These are phyloP conservation scores for Phytophthora citrophthora DNA, from an alignment of 352 stramenopile genomes.

Conservation along the genomic window DNA sequence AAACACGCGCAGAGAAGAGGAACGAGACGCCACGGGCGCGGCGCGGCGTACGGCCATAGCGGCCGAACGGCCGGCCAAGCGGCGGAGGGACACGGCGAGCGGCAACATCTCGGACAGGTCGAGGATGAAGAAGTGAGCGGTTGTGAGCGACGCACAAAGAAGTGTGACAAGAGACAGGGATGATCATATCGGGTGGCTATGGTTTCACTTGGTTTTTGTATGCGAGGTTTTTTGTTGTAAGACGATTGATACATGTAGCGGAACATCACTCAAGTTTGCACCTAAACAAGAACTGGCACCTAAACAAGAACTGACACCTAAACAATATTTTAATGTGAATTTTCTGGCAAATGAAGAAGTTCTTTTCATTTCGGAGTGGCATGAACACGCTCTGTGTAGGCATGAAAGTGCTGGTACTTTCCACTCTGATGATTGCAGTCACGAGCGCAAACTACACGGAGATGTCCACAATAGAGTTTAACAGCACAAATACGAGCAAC, in stretches of 20 bases:
- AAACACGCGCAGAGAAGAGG: slow-evolving; percentile 21
- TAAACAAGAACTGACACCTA: no score
- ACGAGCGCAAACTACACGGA: slow-evolving; percentile 7
- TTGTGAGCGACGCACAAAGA: neutral
- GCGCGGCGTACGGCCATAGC: slow-evolving; percentile 19
- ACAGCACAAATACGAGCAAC: slow-evolving; percentile 27
- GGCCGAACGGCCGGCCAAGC: slow-evolving; percentile 33
- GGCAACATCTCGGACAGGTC: slow-evolving; percentile 34
- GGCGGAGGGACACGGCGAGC: slow-evolving; percentile 39
- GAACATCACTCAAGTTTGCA: neutral
- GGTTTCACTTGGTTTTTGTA: slow-evolving; percentile 11
- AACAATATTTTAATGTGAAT: no score
- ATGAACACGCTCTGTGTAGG: neutral
- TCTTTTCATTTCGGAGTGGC: neutral
- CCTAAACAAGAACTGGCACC: no score
- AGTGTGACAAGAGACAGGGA: no score
- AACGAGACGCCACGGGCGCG: slow-evolving; percentile 10
- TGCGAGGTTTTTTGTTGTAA: neutral
- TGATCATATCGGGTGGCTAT: slow-evolving; percentile 1
- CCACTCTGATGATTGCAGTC: neutral
- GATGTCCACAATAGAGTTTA: neutral
- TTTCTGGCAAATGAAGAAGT: slow-evolving; percentile 11
- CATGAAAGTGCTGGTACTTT: slow-evolving; percentile 3
- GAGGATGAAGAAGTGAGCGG: slow-evolving; percentile 22
- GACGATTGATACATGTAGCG: neutral